Base-by-base conservation (phyloP, 768 basidiomycete genomes). In the Neoboletus magnificus region DNA sequence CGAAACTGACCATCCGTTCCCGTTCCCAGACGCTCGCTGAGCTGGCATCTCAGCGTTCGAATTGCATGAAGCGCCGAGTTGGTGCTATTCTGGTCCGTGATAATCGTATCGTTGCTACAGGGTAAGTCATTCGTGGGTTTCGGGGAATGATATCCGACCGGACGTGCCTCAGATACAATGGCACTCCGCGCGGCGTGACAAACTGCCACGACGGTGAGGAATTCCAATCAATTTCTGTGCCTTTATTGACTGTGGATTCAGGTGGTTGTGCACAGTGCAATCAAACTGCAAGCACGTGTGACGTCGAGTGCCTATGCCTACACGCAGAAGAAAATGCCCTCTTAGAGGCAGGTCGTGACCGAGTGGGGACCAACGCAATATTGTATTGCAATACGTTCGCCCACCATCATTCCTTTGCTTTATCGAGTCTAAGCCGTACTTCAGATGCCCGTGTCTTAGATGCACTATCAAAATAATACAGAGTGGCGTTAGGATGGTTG, bases 291-390 rank as follows among this genome's bases (percentile, higher is more conserved):
- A 65, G 70, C 45, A 71, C 76, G 4, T 72, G 72, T 27, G 77
- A 81, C 37, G 79, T 84, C 48, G 92, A 92, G 67, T 99, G 97
- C 65, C 77, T 98, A 3, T 99, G 97, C 66, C 75, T 99, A 11
- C 97, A 99, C 69, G 97, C 97, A 0, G 97, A 99, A 73, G 97
- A 99, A 74, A 99, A 98, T 66, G 97, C 96, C 0, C 76, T 98
- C 15, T 73, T 98, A 2, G 96, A 98, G 74, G 93, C 93, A 2
- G 96, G 97, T 18, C 74, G 92, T 54, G 97, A 98, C 56, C 78
- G 97, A 45, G 82, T 96, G n/a, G 90, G 89, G 6, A 73, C 77
- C 48, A 83, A 86, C 48, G 83, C 91, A 3, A 89, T 91, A n/a
- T 68, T 99, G 15, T 99, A 98, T 69, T 99, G 97, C 80, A 99